Evolutionary conservation across 768 basidiomycete species (phyloP).

Genomic region (Postia placenta): DNA sequence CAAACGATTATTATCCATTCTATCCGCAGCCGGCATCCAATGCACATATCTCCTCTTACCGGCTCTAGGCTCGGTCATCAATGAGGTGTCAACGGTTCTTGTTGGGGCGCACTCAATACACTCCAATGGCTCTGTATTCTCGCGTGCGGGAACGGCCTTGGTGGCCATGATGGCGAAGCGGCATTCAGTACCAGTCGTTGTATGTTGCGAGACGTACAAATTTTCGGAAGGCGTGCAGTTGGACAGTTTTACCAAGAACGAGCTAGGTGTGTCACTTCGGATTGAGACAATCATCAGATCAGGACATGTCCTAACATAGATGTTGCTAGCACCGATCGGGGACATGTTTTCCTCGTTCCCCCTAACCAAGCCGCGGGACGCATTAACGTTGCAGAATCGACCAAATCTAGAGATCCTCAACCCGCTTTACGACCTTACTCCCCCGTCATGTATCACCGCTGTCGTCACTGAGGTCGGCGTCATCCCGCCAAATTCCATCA

Average conservation of each 20-base stretch:
- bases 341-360: slow-evolving; percentile 28
- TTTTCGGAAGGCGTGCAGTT: slow-evolving; percentile 90
- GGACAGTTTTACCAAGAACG: slow-evolving; percentile 94
- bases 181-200: slow-evolving; percentile 86
- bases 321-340: slow-evolving; percentile 22
- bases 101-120: slow-evolving; percentile 93
- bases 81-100: slow-evolving; percentile 77
- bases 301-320: neutral
- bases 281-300: neutral
- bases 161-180: slow-evolving; percentile 95
- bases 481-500: slow-evolving; percentile 88
- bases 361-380: slow-evolving; percentile 26
- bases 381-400: slow-evolving; percentile 24
- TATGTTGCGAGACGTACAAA: slow-evolving; percentile 98
- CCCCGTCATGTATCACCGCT: slow-evolving; percentile 86
- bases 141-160: slow-evolving; percentile 90
- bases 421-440: slow-evolving; percentile 91
- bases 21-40: slow-evolving; percentile 66
- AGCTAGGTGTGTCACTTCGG: slow-evolving; percentile 59
- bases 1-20: slow-evolving; percentile 65
- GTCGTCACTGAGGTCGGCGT: slow-evolving; percentile 97
- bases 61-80: slow-evolving; percentile 72
- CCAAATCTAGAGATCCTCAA: slow-evolving; percentile 72
- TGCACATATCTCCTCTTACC: slow-evolving; percentile 92
- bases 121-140: slow-evolving; percentile 91